Conservation (phyloP, 225 moss, liverwort and hornwort genomes). For the Sphagnum contortum region DNA sequence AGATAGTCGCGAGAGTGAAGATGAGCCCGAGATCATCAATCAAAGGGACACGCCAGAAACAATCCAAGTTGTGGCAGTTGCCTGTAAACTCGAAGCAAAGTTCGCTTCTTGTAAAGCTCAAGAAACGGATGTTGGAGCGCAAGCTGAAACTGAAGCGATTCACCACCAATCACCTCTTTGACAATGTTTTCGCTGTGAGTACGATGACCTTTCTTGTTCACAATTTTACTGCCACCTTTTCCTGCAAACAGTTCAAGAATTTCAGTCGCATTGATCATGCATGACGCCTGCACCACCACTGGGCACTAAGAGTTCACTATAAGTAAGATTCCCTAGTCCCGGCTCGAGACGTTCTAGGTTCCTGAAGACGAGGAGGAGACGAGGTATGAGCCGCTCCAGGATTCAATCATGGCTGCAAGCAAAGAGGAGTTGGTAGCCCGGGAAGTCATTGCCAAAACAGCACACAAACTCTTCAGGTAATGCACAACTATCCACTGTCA, state of each 20-base stretch:
- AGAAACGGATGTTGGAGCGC: constrained; percentile 30
- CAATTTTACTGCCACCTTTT: no score
- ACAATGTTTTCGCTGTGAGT: constrained; percentile 47
- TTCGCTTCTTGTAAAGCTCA: constrained; percentile 30
- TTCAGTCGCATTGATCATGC: no score
- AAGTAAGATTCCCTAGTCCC: no score
- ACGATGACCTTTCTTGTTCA: not conserved
- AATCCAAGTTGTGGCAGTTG: constrained; percentile 51
- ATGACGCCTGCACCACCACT: no score
- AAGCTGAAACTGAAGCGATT: constrained; percentile 58
- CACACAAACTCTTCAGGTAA: constrained; percentile 66
- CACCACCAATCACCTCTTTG: constrained; percentile 34
- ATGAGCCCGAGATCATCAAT: constrained; percentile 41
- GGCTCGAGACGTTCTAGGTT: no score
- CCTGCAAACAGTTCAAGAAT: no score
- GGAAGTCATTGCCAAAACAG: constrained; percentile 70
- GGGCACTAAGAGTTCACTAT: no score
- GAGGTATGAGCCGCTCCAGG: no score
- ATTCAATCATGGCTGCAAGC: constrained; percentile 25
- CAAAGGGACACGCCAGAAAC: constrained; percentile 21
- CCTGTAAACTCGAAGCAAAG: constrained; percentile 46
- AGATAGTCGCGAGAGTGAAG: constrained; percentile 51
- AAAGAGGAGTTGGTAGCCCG: constrained; percentile 83
- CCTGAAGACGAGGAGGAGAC: no score
- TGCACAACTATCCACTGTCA: not conserved